phyloP scores from a whole-genome alignment of 2,329 filamentous ascomycete species.

The Claviceps fusiformis region DNA sequence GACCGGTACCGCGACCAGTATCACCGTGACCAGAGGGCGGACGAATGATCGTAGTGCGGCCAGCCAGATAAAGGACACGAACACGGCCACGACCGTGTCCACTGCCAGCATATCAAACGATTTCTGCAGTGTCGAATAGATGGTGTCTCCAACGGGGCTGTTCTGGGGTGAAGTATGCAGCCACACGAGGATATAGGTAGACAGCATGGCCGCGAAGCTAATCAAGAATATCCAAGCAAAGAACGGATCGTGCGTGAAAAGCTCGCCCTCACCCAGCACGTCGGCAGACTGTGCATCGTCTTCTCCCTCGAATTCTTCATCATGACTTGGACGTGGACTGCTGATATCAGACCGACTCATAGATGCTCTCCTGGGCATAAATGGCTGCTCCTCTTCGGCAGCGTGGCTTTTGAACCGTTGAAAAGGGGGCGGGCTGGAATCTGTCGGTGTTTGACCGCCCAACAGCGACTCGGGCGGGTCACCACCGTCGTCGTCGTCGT shows the following conservation, averaged over 20 bases:
- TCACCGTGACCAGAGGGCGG: conserved; percentile 64
- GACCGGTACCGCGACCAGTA: conserved; percentile 72
- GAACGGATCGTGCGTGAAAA: conserved; percentile 75
- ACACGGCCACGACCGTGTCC: conserved; percentile 79
- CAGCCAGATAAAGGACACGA: conserved; percentile 84
- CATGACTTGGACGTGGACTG: conserved; percentile 15
- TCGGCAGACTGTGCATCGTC: conserved; percentile 29
- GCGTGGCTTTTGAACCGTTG: conserved; percentile 39
- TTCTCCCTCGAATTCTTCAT: conserved; percentile 19
- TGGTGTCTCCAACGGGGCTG: conserved; percentile 73
- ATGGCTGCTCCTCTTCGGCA: conserved; percentile 18
- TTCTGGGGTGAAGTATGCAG: conserved; percentile 69
- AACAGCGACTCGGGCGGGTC: conserved; percentile 49
- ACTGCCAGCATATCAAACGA: conserved; percentile 83
- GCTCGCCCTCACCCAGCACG: conserved; percentile 47
- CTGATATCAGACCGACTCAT: conserved; percentile 36
- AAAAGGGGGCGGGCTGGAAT: conserved; percentile 46
- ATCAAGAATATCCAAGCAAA: conserved; percentile 88
- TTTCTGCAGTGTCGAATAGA: conserved; percentile 76
- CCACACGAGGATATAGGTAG: conserved; percentile 80
- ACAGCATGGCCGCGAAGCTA: conserved; percentile 67
- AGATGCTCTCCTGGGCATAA: conserved; percentile 29
- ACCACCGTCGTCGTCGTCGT: conserved; percentile 40
- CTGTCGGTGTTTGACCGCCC: conserved; percentile 35
- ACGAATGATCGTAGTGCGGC: conserved; percentile 80